Evolutionary conservation across 78 protist genomes (phyloP), one percentile per base, ranked within the genome.

Genomic region (Fonticula alba): DNA sequence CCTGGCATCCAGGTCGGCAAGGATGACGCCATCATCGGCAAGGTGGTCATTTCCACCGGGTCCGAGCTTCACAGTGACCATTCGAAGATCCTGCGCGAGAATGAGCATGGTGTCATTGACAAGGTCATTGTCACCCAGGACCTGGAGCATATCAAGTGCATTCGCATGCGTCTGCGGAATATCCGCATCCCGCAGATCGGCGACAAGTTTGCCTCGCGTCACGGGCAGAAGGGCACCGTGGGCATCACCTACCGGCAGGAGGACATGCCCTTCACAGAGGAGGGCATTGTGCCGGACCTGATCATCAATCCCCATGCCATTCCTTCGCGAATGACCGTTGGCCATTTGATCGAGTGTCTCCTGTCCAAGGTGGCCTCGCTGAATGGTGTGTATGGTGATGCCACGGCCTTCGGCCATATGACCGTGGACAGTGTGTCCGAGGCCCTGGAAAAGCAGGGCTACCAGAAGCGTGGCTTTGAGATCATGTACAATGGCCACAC

Each of bases 141-240:
- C 51, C 69, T 50, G 50, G 92, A 84, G 31, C 98, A 96, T 49
- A 17, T 49, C 70, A 60, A 51, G 64, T 87, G 92, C 62, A 77
- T 72, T 66, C 95, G 92, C 79, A 91, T 94, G 29, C 78, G 95
- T 14, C 79, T 91, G 49, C 82, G 98, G 20, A 49, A 74, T 17
- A 50, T 84, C 33, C 80, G 98, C 32, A 80, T 87, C 17, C 99
- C 99, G 17, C 91, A 94, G 50, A 19, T 3, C 35, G 27, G 7
- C 32, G 99, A 98, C 82, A 97, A 97, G 82, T 97, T 97, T 66
- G 86, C 97, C 33, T 77, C 90, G 3, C 90, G 99, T 22, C 99
- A 97, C 82, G 99, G 99, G n/a, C 99, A 97, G 77, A 97, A 97
- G 79, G 99, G 99, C 24, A 94, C 98, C 13, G 66, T 81, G 62